These are phyloP conservation scores for Russula compacta DNA, from an alignment of 768 basidiomycete genomes.

Conservation along the genomic window DNA sequence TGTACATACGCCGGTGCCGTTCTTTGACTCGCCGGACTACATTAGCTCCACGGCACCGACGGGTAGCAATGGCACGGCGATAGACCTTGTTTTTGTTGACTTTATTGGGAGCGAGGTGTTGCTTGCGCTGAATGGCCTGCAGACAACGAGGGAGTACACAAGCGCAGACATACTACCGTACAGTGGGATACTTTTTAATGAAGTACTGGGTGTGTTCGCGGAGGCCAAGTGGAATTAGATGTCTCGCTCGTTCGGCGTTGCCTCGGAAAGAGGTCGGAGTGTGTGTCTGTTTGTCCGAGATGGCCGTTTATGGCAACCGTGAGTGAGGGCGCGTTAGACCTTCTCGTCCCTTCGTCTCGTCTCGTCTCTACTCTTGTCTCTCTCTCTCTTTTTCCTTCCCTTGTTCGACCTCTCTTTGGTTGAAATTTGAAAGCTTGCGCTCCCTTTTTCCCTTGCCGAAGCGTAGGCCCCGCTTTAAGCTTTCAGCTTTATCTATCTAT, in stretches of 20 bases:
- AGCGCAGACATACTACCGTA: slow-evolving; percentile 46
- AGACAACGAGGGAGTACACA: slow-evolving; percentile 42
- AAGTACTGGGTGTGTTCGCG: slow-evolving; percentile 48
- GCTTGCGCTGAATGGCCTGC: slow-evolving; percentile 35
- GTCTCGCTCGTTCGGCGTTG: too few species aligned
- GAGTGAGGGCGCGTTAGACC: neutral
- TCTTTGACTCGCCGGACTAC: slow-evolving; percentile 46
- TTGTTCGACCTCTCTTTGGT: neutral
- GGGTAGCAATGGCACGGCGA: slow-evolving; percentile 37
- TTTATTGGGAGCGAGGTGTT: slow-evolving; percentile 53
- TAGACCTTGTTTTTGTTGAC: slow-evolving; percentile 66
- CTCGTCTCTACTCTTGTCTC: neutral
- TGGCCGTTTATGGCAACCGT: neutral
- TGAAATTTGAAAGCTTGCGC: slow-evolving; percentile 7
- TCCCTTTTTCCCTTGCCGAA: slow-evolving; percentile 10
- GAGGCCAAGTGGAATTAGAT: slow-evolving; percentile 27
- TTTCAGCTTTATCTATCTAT: slow-evolving; percentile 29
- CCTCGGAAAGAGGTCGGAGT: neutral
- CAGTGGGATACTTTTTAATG: slow-evolving; percentile 40
- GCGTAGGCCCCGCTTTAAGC: slow-evolving; percentile 12
- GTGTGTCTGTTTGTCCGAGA: neutral
- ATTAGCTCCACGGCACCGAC: slow-evolving; percentile 47
- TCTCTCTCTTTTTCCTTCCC: neutral
- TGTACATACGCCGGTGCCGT: slow-evolving; percentile 39
- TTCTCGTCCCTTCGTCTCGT: too few species aligned